Evolutionary conservation across 2,329 filamentous ascomycete species (phyloP).

Genomic region (Neonectria sp.): DNA sequence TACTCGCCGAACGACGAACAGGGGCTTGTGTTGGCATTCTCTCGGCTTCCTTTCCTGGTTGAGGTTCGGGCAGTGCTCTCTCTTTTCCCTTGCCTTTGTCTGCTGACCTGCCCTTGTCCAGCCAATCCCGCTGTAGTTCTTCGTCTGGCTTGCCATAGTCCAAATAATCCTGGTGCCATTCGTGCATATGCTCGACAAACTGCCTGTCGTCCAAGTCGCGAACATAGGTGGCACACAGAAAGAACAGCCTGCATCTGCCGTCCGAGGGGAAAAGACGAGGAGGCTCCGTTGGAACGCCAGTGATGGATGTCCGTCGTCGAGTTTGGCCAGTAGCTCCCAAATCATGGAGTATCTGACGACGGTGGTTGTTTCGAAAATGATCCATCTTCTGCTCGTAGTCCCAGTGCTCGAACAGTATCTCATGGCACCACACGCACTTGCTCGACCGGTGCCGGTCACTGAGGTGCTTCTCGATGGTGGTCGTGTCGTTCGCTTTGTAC

Average conservation of each 20-base stretch:
- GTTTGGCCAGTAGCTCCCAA: conserved; percentile 1
- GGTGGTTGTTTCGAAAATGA: conserved; percentile 53
- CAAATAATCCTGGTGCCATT: conserved; percentile 2
- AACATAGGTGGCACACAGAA: background rate
- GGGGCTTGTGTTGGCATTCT: background rate
- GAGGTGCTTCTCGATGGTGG: conserved; percentile 55
- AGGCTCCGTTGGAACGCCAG: background rate
- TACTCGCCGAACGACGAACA: background rate
- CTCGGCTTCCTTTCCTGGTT: too few species aligned
- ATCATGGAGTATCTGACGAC: conserved; percentile 36
- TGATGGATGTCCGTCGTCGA: too few species aligned
- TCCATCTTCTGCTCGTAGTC: conserved; percentile 36
- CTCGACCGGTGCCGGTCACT: conserved; percentile 50
- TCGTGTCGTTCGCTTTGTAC: conserved; percentile 49
- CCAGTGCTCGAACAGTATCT: conserved; percentile 51
- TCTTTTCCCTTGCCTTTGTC: background rate
- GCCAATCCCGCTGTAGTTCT: background rate
- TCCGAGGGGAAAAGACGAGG: background rate
- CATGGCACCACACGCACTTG: conserved; percentile 56
- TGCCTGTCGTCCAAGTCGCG: background rate
- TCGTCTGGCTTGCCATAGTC: background rate
- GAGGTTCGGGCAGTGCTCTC: background rate
- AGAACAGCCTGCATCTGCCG: background rate
- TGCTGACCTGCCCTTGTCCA: background rate
- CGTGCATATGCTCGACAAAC: conserved; percentile 8